Evolutionary conservation across 2,329 filamentous ascomycete genomes (phyloP).

Genomic region (Ophiostoma himal-ulmi): DNA sequence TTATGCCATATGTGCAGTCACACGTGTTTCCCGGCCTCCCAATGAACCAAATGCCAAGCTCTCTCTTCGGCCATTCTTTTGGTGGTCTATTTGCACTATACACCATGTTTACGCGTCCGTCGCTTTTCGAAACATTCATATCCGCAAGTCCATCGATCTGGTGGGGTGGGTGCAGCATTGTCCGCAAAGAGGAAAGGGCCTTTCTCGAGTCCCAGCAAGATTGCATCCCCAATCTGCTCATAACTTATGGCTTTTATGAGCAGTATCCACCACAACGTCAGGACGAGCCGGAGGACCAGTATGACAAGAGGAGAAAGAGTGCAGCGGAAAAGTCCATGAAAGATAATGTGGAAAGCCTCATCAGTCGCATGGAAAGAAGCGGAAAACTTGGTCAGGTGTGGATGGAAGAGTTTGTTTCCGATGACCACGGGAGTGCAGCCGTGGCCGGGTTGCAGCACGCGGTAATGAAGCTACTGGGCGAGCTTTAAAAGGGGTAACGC

Average conservation of each 20-base stretch:
- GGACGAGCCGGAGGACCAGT: not conserved
- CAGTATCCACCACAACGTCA: not conserved
- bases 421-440: not conserved
- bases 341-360: not conserved
- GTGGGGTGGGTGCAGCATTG: not conserved
- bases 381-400: not conserved
- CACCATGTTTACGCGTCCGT: not conserved
- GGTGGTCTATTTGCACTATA: conserved; percentile 19
- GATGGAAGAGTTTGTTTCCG: not conserved
- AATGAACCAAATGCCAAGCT: not conserved
- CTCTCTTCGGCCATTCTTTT: not conserved
- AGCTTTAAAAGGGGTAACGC: not conserved
- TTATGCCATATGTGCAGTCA: not conserved
- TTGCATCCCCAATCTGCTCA: not conserved
- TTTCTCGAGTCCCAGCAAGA: not conserved
- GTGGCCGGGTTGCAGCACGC: not conserved
- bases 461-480: not conserved
- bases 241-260: not conserved
- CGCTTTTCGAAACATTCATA: not conserved
- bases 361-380: not conserved
- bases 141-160: not conserved
- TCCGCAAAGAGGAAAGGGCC: not conserved
- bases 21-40: not conserved
- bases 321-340: not conserved
- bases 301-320: not conserved